A percentile compares a stretch with the other conserved stretches of the same genome.
These are phyloP conservation scores for Cryptosporidium tyzzeri DNA, from an alignment of 169 alveolate species.

Conservation along the genomic window DNA sequence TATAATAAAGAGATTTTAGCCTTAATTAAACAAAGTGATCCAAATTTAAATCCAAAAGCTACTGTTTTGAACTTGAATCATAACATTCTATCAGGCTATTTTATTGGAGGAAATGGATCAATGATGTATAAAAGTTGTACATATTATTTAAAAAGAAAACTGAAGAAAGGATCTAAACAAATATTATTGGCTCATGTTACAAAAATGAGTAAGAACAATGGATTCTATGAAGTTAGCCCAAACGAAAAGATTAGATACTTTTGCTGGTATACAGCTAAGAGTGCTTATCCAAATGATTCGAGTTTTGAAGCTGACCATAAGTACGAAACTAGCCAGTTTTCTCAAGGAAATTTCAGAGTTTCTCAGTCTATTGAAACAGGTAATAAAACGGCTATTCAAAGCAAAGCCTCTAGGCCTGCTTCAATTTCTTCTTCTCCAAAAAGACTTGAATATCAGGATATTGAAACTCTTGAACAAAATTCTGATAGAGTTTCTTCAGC, in stretches of 20 bases:
- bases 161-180: neutral
- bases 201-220: slow-evolving; percentile 14
- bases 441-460: slow-evolving; percentile 49
- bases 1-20: slow-evolving; percentile 16
- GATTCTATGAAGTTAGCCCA: slow-evolving; percentile 1
- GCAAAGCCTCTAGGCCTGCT: neutral
- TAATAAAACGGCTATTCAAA: neutral
- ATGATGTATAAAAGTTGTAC: slow-evolving; percentile 72
- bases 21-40: slow-evolving; percentile 46
- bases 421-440: slow-evolving; percentile 25
- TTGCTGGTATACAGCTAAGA: slow-evolving; percentile 69
- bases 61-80: slow-evolving; percentile 53
- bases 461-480: neutral
- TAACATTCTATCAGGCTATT: slow-evolving; percentile 27
- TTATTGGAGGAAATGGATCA: slow-evolving; percentile 70
- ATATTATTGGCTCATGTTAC: slow-evolving; percentile 33
- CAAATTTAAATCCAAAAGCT: slow-evolving; percentile 48
- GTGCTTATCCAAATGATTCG: slow-evolving; percentile 44
- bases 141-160: slow-evolving; percentile 34
- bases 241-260: slow-evolving; percentile 35
- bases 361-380: slow-evolving; percentile 18
- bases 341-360: slow-evolving; percentile 6
- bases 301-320: slow-evolving; percentile 34
- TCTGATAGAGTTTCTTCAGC: neutral
- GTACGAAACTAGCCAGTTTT: slow-evolving; percentile 10